These are phyloP conservation scores for Aegle marmelos DNA, from an alignment of 345 rosid genomes.

Conservation along the genomic window DNA sequence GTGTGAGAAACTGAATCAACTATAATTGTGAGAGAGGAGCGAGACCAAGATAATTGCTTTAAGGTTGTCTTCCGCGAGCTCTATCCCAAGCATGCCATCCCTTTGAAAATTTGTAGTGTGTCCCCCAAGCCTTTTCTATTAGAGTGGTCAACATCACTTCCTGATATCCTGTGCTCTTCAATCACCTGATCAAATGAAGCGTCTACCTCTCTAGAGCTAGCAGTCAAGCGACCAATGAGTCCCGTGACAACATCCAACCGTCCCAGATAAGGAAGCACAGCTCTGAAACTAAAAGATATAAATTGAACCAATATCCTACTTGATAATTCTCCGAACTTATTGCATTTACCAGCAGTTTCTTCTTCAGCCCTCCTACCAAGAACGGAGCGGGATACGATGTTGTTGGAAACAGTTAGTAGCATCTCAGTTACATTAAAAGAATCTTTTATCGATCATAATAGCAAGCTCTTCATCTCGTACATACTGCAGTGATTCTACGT, in stretches of 20 bases:
- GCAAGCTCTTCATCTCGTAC: conserved; percentile 27
- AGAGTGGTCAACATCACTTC: neutral
- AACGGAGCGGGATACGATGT: conserved; percentile 16
- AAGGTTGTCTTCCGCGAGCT: conserved; percentile 18
- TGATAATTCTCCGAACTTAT: neutral
- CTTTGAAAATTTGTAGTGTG: conserved; percentile 26
- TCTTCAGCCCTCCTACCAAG: conserved; percentile 18
- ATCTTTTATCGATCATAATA: neutral
- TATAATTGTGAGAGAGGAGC: neutral
- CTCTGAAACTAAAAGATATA: conserved; percentile 4
- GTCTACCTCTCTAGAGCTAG: conserved; percentile 10
- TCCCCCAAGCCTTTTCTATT: conserved; percentile 20
- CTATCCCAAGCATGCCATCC: conserved; percentile 8
- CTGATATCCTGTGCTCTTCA: neutral
- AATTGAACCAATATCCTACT: neutral
- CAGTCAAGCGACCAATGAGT: neutral
- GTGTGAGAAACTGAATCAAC: neutral
- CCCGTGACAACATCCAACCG: conserved; percentile 28
- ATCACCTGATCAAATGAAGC: conserved; percentile 23
- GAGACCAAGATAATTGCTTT: conserved; percentile 32
- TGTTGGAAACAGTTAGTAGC: neutral
- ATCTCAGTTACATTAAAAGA: conserved; percentile 8
- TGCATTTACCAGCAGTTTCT: too few relatives aligned
- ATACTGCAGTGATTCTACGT: conserved; percentile 18
- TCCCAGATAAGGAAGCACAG: conserved; percentile 11